Conservation (phyloP, 2,329 filamentous ascomycete genomes). For the Colletotrichum sp. region DNA sequence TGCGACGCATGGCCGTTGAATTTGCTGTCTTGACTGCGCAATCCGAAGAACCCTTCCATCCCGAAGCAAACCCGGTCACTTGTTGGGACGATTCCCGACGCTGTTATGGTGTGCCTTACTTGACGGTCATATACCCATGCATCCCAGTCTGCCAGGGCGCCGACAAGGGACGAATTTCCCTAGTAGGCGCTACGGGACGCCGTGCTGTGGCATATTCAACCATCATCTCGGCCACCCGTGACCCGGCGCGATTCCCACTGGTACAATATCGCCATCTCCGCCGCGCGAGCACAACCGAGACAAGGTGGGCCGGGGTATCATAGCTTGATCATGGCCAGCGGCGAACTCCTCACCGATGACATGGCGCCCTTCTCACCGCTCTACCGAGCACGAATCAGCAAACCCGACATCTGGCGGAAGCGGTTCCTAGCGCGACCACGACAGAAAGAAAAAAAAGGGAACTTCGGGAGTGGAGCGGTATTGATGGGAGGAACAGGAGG, state of each 20-base stretch:
- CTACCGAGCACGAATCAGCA: not conserved
- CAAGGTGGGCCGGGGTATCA: not conserved
- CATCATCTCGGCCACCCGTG: not conserved
- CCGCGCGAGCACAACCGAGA: not conserved
- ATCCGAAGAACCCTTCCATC: not conserved
- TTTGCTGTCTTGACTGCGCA: not conserved
- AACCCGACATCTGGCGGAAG: not conserved
- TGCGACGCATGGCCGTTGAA: not conserved
- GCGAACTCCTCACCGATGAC: conserved; percentile 4
- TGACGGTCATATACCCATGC: not conserved
- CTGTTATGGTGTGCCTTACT: not conserved
- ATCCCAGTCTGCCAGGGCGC: conserved; percentile 8
- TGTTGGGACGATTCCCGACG: conserved; percentile 16
- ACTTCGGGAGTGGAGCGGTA: not conserved
- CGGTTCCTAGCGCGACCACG: not conserved
- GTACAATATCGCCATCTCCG: conserved; percentile 1
- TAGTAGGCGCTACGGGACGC: not conserved
- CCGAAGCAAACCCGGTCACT: conserved; percentile 9
- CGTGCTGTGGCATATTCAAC: not conserved
- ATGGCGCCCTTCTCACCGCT: conserved; percentile 6
- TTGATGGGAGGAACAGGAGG: not conserved
- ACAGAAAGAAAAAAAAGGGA: not conserved
- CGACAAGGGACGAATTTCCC: conserved; percentile 6
- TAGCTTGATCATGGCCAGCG: not conserved
- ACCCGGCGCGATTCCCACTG: not conserved